Base-by-base conservation (phyloP, 257 asterid genomes). In the Schizonepeta tenuifolia region DNA sequence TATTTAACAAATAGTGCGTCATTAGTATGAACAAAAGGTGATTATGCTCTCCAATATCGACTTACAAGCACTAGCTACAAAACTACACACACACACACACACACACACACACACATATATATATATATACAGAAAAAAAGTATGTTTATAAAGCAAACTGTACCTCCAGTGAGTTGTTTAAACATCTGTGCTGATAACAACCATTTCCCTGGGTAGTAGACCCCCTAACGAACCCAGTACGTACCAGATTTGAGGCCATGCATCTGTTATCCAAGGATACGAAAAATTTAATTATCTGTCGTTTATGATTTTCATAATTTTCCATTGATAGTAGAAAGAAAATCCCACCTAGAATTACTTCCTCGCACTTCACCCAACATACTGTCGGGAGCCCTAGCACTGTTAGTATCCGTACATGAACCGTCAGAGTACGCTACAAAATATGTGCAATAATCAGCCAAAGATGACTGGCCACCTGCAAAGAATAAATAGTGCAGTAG, bases 361-460 rank as follows among this genome's bases (percentile, higher is more conserved):
- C 97, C 99, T 11, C 98, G 88, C 61, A 95, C 95, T 90, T 95
- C 99, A 66, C 99, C 98, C 86, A 95, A 82, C 98, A 95, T 91
- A 71, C 96, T 75, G 80, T 95, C 99, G 40, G 98, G 99, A 28
- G 95, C 89, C 69, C 99, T 86, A 50, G 99, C 99, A 81, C 98
- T 85, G 75, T 87, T 95, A 35, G 89, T 86, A 79, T 92, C 99
- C 12, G 97, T 95, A 78, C 99, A 95, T 56, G 99, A 95, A 78
- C 99, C 99, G 77, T 95, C 98, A 36, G 99, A 95, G 78, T 95
- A 95, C 56, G 98, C 97, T 35, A 95, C 98, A 77, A 85, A 95
- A 69, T 95, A 92, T 20, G 97, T 95, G 86, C 99, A 95, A 84
- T 92, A 95, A 88, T 94, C 99, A 20, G 99, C 99, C 87, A 95